Evolutionary conservation across 768 basidiomycete species (phyloP).

Genomic region (Melanogaster broomeanus): DNA sequence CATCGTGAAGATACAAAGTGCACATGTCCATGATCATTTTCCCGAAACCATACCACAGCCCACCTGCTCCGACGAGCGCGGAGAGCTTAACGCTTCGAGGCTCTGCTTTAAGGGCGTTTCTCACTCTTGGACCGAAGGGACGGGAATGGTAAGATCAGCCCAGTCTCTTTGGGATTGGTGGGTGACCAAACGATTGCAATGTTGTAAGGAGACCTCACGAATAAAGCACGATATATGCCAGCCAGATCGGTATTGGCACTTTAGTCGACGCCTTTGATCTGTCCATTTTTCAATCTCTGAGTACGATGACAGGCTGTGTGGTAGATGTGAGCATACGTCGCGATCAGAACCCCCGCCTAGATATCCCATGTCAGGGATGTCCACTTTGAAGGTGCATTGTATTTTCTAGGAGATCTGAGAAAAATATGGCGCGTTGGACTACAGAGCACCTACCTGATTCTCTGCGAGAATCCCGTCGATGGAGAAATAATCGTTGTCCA

Average conservation of each 20-base stretch:
- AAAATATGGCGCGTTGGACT: not conserved
- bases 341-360: slow-evolving; percentile 83
- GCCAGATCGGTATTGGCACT: slow-evolving; percentile 86
- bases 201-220: slow-evolving; percentile 47
- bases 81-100: slow-evolving; percentile 82
- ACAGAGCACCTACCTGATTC: slow-evolving; percentile 62
- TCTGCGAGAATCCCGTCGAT: slow-evolving; percentile 90
- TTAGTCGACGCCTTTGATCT: slow-evolving; percentile 83
- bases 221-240: slow-evolving; percentile 82
- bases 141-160: slow-evolving; percentile 85
- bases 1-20: slow-evolving; percentile 19
- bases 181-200: not conserved
- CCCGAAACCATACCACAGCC: slow-evolving; percentile 92
- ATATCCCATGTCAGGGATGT: slow-evolving; percentile 85
- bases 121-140: slow-evolving; percentile 76
- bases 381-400: slow-evolving; percentile 89
- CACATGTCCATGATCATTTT: slow-evolving; percentile 84
- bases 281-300: slow-evolving; percentile 8
- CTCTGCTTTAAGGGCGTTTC: slow-evolving; percentile 88
- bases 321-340: slow-evolving; percentile 55
- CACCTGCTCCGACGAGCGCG: slow-evolving; percentile 82
- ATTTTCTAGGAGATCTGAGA: slow-evolving; percentile 61
- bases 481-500: slow-evolving; percentile 94
- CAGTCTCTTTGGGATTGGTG: slow-evolving; percentile 59
- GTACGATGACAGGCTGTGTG: not conserved